These are phyloP conservation scores for Pseudoturritis turrita DNA, from an alignment of 345 rosid genomes.

Conservation along the genomic window DNA sequence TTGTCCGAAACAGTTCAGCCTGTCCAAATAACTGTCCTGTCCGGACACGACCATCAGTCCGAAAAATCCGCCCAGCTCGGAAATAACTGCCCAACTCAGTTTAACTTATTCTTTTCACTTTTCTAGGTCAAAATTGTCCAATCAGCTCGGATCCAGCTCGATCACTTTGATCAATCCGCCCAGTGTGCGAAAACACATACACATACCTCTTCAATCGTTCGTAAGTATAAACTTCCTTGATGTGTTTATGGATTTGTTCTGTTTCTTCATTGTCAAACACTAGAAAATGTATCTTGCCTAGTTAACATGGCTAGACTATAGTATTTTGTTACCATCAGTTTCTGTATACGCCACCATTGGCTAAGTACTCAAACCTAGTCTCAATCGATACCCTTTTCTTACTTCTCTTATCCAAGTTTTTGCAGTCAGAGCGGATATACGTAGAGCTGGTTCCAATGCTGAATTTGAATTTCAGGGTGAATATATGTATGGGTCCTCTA, in stretches of 20 bases:
- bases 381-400: neutral
- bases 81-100: too few species aligned
- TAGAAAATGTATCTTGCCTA: neutral
- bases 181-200: too few species aligned
- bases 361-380: neutral
- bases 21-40: too few species aligned
- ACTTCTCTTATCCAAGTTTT: neutral
- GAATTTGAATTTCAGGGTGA: conserved; percentile 52
- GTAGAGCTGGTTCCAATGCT: neutral
- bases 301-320: neutral
- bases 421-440: neutral
- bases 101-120: too few species aligned
- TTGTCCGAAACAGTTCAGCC: too few species aligned
- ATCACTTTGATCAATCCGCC: too few species aligned
- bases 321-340: neutral
- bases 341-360: neutral
- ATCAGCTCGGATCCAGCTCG: too few species aligned
- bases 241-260: neutral
- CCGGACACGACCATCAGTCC: too few species aligned
- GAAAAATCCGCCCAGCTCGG: too few species aligned
- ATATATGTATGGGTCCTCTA: conserved; percentile 51
- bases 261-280: neutral
- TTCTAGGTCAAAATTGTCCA: too few species aligned
- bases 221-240: conserved; percentile 37
- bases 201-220: conserved; percentile 75